Evolutionary conservation across 441 rosid species (phyloP).

Genomic region (Croton setiger): DNA sequence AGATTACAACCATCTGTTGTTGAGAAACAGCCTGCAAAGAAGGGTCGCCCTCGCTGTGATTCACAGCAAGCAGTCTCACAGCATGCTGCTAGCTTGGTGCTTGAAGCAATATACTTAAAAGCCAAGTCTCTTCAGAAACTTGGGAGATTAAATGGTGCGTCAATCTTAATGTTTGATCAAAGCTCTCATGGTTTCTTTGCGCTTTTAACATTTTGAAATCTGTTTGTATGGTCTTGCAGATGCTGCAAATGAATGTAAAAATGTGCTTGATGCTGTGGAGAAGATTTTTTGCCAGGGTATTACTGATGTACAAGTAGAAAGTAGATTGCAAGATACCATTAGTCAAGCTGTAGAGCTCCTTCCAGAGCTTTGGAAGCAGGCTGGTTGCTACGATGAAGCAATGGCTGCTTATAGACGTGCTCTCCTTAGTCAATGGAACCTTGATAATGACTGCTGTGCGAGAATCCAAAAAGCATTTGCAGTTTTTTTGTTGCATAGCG

Average conservation of each 20-base stretch:
- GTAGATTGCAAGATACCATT: constrained; percentile 68
- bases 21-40: constrained; percentile 50
- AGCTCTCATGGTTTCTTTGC: neutral
- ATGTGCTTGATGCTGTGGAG: constrained; percentile 86
- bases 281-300: constrained; percentile 74
- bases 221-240: constrained; percentile 44
- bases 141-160: constrained; percentile 67
- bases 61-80: constrained; percentile 47
- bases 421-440: constrained; percentile 89
- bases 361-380: constrained; percentile 79
- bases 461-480: constrained; percentile 86
- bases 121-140: constrained; percentile 91
- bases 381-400: constrained; percentile 64
- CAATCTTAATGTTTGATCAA: neutral
- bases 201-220: constrained; percentile 10
- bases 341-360: constrained; percentile 88
- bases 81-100: constrained; percentile 79
- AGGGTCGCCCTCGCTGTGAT: constrained; percentile 48
- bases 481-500: constrained; percentile 72
- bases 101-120: constrained; percentile 86
- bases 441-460: constrained; percentile 65
- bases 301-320: constrained; percentile 73
- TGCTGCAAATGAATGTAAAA: constrained; percentile 80
- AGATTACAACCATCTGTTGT: constrained; percentile 55
- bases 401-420: constrained; percentile 77